phyloP scores from a whole-genome alignment of 805 yeast species.

The Danielia reshetovae region DNA sequence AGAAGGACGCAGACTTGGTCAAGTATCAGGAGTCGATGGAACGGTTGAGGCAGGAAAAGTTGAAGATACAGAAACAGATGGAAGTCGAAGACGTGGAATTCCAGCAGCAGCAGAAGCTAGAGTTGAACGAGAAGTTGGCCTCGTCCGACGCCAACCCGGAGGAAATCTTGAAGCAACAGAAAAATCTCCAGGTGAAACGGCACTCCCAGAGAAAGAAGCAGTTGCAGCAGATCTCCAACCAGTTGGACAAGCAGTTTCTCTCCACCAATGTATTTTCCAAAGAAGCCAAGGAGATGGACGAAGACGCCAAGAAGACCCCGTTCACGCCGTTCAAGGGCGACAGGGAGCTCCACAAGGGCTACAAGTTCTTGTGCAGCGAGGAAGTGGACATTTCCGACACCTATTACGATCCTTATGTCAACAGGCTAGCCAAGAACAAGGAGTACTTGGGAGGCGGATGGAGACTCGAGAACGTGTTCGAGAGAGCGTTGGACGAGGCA shows the following conservation, averaged over 20 bases:
- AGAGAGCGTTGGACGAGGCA: slow-evolving; percentile 80
- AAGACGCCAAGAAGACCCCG: slow-evolving; percentile 41
- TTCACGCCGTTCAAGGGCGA: slow-evolving; percentile 96
- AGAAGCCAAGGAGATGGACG: slow-evolving; percentile 20
- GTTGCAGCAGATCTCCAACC: slow-evolving; percentile 56
- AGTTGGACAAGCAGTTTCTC: slow-evolving; percentile 40
- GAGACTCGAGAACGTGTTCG: slow-evolving; percentile 62
- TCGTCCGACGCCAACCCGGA: slow-evolving; percentile 31
- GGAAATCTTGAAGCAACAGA: slow-evolving; percentile 38
- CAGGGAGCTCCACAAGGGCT: slow-evolving; percentile 53
- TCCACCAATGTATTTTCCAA: slow-evolving; percentile 25
- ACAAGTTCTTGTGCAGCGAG: slow-evolving; percentile 36
- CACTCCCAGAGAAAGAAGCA: slow-evolving; percentile 62
- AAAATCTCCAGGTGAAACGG: slow-evolving; percentile 47
- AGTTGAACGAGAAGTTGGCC: slow-evolving; percentile 37
- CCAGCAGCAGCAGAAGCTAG: slow-evolving; percentile 39
- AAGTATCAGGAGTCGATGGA: slow-evolving; percentile 55
- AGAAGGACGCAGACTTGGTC: slow-evolving; percentile 58
- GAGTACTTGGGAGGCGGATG: slow-evolving; percentile 86
- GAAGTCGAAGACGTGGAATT: slow-evolving; percentile 39
- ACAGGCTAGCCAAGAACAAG: slow-evolving; percentile 49
- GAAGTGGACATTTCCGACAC: slow-evolving; percentile 38
- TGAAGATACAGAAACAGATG: slow-evolving; percentile 62
- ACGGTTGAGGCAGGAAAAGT: slow-evolving; percentile 59
- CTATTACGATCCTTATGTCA: slow-evolving; percentile 44